Percentiles rank a stretch among this genome's conserved stretches.
These are phyloP conservation scores for Thalassiosira sp. DNA, from an alignment of 352 stramenopile genomes.

Conservation along the genomic window DNA sequence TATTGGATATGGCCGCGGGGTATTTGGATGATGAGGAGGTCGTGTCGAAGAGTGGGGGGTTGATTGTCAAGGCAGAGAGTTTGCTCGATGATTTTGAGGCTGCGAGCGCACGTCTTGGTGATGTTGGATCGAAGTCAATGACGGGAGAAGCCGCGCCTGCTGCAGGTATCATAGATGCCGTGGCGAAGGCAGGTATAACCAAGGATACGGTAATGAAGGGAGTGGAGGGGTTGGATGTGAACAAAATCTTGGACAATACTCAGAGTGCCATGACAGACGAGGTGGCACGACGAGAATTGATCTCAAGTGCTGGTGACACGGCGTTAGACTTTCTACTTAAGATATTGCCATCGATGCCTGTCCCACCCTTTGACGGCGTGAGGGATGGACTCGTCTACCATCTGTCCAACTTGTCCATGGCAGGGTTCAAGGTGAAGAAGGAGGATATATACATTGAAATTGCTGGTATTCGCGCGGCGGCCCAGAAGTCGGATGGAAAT, in stretches of 20 bases:
- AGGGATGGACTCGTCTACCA: conserved; percentile 81
- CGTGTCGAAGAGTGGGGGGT: conserved; percentile 65
- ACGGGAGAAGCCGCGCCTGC: conserved; percentile 49
- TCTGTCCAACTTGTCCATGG: conserved; percentile 79
- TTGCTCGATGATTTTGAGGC: conserved; percentile 81
- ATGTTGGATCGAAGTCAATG: conserved; percentile 3
- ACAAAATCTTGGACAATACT: conserved; percentile 75
- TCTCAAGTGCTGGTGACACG: conserved; percentile 78
- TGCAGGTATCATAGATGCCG: conserved; percentile 67
- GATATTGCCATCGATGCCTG: conserved; percentile 77
- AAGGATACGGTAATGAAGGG: conserved; percentile 77
- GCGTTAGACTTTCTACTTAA: conserved; percentile 81
- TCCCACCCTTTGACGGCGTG: conserved; percentile 81
- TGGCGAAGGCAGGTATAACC: conserved; percentile 75
- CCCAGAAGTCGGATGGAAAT: neutral
- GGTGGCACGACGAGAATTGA: conserved; percentile 61
- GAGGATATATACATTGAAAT: conserved; percentile 82
- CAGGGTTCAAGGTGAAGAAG: conserved; percentile 82
- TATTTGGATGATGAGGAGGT: conserved; percentile 80
- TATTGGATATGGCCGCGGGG: conserved; percentile 75
- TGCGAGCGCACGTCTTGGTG: conserved; percentile 43
- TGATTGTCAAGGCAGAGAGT: conserved; percentile 71
- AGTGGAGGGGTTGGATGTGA: conserved; percentile 73
- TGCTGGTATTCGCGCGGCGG: conserved; percentile 75
- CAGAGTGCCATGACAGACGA: conserved; percentile 77